Percentiles rank a stretch among this genome's conserved stretches.
Conservation (phyloP, 495 filamentous ascomycete genomes). For the Chaetomidium leptoderma region DNA sequence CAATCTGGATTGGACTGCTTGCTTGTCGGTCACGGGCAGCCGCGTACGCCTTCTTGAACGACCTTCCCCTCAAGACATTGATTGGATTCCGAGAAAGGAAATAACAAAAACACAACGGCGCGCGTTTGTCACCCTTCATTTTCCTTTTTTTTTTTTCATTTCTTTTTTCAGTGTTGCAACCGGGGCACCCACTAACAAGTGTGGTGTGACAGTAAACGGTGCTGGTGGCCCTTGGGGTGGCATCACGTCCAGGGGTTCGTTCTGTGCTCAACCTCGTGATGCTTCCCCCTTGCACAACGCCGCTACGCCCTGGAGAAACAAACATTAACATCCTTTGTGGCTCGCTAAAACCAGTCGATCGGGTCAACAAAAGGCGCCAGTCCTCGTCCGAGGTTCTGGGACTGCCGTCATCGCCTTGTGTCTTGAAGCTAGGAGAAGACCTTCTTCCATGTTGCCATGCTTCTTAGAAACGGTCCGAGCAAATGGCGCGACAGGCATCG, state of each 20-base stretch:
- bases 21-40: too few relatives aligned
- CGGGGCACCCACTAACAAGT: neutral
- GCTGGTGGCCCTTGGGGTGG: neutral
- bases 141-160: neutral
- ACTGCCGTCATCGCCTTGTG: too few relatives aligned
- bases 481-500: neutral
- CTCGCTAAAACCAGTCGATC: neutral
- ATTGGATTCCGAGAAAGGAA: too few relatives aligned
- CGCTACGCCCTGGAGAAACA: neutral
- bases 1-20: too few relatives aligned
- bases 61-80: too few relatives aligned
- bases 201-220: too few relatives aligned
- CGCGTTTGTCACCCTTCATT: neutral
- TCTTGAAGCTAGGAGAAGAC: neutral
- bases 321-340: neutral
- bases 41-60: too few relatives aligned
- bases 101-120: neutral
- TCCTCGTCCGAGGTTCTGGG: neutral
- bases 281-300: slow-evolving; percentile 3
- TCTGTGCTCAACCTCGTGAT: neutral
- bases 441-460: neutral
- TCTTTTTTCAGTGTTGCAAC: neutral
- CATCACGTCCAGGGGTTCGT: neutral
- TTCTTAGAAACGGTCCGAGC: neutral
- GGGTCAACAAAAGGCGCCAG: neutral